A percentile compares a stretch with the other conserved stretches of the same genome.
phyloP scores from a whole-genome alignment of 139 green algal species.

The Chlamydomonas schloesseri region DNA sequence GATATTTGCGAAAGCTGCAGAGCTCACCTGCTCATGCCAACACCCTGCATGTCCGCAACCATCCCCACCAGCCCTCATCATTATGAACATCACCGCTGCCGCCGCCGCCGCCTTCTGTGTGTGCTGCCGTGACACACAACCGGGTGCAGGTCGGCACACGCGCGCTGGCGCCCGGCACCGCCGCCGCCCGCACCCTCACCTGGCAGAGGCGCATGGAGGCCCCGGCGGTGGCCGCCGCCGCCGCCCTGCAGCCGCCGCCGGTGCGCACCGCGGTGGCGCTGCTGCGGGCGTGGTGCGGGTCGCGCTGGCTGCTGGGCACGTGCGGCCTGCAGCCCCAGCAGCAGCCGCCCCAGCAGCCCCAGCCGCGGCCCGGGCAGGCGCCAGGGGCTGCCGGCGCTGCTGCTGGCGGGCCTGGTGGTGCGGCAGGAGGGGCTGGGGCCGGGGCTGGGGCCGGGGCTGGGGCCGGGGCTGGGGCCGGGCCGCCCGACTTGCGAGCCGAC shows the following conservation, averaged over 20 bases:
- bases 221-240: background rate
- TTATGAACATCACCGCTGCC: no score
- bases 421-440: background rate
- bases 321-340: constrained; percentile 3
- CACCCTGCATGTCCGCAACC: no score
- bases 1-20: no score
- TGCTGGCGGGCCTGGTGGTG: background rate
- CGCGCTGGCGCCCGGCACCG: constrained; percentile 20
- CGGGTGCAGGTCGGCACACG: constrained; percentile 29
- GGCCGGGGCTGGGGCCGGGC: background rate
- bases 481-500: background rate
- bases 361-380: background rate
- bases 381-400: background rate
- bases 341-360: background rate
- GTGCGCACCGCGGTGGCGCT: background rate
- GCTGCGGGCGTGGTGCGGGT: constrained; percentile 20
- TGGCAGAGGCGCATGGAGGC: constrained; percentile 3
- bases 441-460: background rate
- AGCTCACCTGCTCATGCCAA: no score
- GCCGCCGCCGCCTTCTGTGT: no score
- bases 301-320: constrained; percentile 27
- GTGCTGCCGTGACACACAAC: no score
- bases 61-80: no score
- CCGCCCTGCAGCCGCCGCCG: background rate
- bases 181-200: background rate